Conservation (phyloP, 1,284 basidiomycete species). For the Ceratobasidium sp. region DNA sequence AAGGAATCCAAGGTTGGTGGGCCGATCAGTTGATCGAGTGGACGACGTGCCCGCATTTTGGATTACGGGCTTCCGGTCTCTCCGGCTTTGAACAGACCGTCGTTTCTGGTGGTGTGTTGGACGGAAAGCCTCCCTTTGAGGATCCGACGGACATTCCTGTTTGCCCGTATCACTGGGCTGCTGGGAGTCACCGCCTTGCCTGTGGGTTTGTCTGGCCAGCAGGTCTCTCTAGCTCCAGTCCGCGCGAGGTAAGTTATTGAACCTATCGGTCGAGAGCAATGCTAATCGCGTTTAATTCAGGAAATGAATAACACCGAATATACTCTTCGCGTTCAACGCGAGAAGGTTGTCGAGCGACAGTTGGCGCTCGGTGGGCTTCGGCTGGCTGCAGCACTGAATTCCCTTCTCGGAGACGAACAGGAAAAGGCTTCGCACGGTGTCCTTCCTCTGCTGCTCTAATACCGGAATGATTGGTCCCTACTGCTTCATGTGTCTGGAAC, state of each 20-base stretch:
- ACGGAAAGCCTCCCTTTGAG: conserved; percentile 23
- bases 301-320: conserved; percentile 92
- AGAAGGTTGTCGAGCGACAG: conserved; percentile 83
- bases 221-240: conserved; percentile 60
- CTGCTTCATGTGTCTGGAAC: no score
- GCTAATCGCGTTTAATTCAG: conserved; percentile 59
- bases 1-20: conserved; percentile 81
- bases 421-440: conserved; percentile 20
- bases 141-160: conserved; percentile 60
- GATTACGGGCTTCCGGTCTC: not conserved
- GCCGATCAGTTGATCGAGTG: conserved; percentile 69
- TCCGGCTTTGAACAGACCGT: not conserved
- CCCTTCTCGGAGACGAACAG: conserved; percentile 67
- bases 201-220: conserved; percentile 84
- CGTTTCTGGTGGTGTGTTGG: not conserved
- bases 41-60: conserved; percentile 72
- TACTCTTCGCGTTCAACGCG: conserved; percentile 72
- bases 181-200: conserved; percentile 78
- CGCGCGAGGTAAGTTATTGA: not conserved
- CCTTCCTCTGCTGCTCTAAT: not conserved
- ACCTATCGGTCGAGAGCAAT: not conserved
- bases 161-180: conserved; percentile 85
- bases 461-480: no score
- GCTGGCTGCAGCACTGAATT: conserved; percentile 85
- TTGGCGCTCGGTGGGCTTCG: conserved; percentile 85